Evolutionary conservation across 176 grass and related monocot genomes (phyloP), one percentile per base, ranked within the genome.

Genomic region (Paspalum vaginatum): DNA sequence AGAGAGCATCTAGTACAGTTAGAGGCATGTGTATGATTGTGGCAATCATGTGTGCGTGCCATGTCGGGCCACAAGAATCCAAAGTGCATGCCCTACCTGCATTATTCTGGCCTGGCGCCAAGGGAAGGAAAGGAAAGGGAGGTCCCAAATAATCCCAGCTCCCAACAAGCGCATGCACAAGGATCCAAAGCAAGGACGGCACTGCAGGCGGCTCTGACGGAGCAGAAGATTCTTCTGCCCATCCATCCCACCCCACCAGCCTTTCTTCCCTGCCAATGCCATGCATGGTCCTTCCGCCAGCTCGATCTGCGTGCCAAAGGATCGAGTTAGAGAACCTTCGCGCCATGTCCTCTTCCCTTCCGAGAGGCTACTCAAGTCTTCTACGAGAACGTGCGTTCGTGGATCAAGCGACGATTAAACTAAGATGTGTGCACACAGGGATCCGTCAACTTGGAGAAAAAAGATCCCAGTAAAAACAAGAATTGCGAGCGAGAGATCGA

Each of bases 1-100:
- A 2, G 37, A 37, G 6, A 2, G 66, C 66, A 69, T 48, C 40
- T 26, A 39, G 25, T 11, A 64, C 42, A 51, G 22, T 42, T 61
- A n/a, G 38, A 45, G 13, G 74, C 83, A 84, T 70, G 83, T 70
- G 56, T 11, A 54, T 60, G 15, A 68, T 61, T 44, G 70, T 51
- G 21, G 8, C 18, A 37, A 76, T 67, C 42, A 86, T 2, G 55
- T 60, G 62, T 44, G 78, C 53, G 54, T 87, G 85, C 62, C 24
- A 68, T 76, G 78, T 76, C 53, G 70, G 78, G 3, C 43, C 62
- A 43, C 78, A 76, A 68, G 70, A 46, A 69, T 81, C 85, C 85
- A 87, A 69, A 61, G 62, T 16, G 62, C 56, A 11, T 32, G 32
- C n/a, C 2, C 42, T 54, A 6, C 2, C 42, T 54, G 4, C 68